A percentile compares a stretch with the other conserved stretches of the same genome.
phyloP scores from a whole-genome alignment of 768 basidiomycete genomes.

The Russula virescens region DNA sequence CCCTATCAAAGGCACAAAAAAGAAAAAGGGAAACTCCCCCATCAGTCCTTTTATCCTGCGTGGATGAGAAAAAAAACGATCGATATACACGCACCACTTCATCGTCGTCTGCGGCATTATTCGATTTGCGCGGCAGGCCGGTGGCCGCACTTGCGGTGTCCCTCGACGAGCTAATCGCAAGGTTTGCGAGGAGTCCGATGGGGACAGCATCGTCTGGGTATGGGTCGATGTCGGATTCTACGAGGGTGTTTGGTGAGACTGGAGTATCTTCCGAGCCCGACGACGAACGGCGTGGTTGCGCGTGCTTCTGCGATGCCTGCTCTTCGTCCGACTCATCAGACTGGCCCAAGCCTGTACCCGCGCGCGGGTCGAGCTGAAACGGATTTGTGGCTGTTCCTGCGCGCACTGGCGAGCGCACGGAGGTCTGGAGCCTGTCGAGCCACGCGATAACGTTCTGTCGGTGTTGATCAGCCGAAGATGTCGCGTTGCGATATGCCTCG shows the following conservation, averaged over 20 bases:
- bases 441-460: slow-evolving; percentile 67
- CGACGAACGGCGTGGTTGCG: slow-evolving; percentile 3
- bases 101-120: slow-evolving; percentile 29
- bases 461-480: slow-evolving; percentile 65
- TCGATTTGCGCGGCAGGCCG: slow-evolving; percentile 21
- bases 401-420: slow-evolving; percentile 45
- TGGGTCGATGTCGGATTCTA: slow-evolving; percentile 28
- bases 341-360: slow-evolving; percentile 23
- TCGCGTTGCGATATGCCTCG: slow-evolving; percentile 72
- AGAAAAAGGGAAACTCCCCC: too few relatives aligned
- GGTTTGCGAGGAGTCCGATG: slow-evolving; percentile 65
- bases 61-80: neutral
- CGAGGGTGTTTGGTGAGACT: slow-evolving; percentile 26
- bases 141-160: slow-evolving; percentile 31
- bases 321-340: slow-evolving; percentile 29
- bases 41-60: neutral
- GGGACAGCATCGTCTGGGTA: slow-evolving; percentile 62
- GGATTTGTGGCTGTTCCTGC: slow-evolving; percentile 36
- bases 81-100: slow-evolving; percentile 21
- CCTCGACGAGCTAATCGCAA: slow-evolving; percentile 55
- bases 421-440: slow-evolving; percentile 64
- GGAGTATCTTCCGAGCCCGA: slow-evolving; percentile 20
- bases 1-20: slow-evolving; percentile 40
- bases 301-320: neutral
- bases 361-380: slow-evolving; percentile 41